phyloP scores from a whole-genome alignment of 1,139 yeast species.

The Kodamaea ohmeri region DNA sequence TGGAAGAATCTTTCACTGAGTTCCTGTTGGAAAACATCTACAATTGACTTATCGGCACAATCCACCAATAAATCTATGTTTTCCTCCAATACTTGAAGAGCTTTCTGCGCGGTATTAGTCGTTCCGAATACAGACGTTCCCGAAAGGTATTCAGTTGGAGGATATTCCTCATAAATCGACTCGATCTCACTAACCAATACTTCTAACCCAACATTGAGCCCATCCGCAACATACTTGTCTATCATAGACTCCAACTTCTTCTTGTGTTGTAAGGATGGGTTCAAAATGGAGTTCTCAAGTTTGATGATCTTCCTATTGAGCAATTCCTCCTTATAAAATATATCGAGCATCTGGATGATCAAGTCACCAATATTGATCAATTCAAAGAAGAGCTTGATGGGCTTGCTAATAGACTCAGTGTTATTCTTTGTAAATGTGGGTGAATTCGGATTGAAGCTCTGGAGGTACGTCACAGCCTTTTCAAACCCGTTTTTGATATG shows the following conservation, averaged over 20 bases:
- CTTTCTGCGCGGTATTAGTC: slow-evolving; percentile 65
- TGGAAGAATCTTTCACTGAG: slow-evolving; percentile 85
- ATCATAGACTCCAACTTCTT: slow-evolving; percentile 75
- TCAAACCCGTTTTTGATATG: slow-evolving; percentile 83
- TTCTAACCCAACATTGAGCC: slow-evolving; percentile 85
- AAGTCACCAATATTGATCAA: slow-evolving; percentile 89
- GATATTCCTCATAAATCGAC: slow-evolving; percentile 29
- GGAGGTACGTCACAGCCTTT: slow-evolving; percentile 68
- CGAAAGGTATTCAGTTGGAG: slow-evolving; percentile 17
- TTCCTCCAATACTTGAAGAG: slow-evolving; percentile 60
- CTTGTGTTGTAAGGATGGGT: slow-evolving; percentile 78
- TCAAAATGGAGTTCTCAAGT: slow-evolving; percentile 70
- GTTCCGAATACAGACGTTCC: slow-evolving; percentile 45
- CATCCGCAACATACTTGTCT: slow-evolving; percentile 90
- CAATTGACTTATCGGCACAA: slow-evolving; percentile 81
- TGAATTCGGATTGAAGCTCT: slow-evolving; percentile 63
- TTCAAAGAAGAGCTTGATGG: slow-evolving; percentile 83
- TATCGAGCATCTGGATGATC: slow-evolving; percentile 88
- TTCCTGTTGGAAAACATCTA: slow-evolving; percentile 93
- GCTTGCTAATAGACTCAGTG: slow-evolving; percentile 56
- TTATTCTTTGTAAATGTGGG: slow-evolving; percentile 19
- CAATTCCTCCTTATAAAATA: slow-evolving; percentile 85
- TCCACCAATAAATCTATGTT: slow-evolving; percentile 77
- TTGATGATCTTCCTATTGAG: slow-evolving; percentile 59
- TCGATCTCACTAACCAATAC: slow-evolving; percentile 77